These are phyloP conservation scores for Gilbertella persicaria DNA, from an alignment of 371 early-diverging fungal genomes.

Conservation along the genomic window DNA sequence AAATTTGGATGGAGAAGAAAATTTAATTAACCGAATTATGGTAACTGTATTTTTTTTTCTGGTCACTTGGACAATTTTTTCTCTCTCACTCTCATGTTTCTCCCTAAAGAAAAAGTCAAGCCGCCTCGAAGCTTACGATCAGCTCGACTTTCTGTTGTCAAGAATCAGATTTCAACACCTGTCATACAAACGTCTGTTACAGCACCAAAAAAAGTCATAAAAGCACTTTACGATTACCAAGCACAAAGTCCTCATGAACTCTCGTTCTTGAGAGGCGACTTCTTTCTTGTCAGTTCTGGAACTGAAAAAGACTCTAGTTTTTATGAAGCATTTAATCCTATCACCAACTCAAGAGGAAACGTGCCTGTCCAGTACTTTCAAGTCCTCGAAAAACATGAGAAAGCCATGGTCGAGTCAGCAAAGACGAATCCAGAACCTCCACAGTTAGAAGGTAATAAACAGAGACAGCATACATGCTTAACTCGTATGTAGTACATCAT, in stretches of 20 bases:
- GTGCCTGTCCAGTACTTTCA: slow-evolving; percentile 81
- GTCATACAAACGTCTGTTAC: slow-evolving; percentile 28
- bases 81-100: slow-evolving; percentile 8
- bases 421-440: slow-evolving; percentile 2
- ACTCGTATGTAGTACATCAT: not conserved
- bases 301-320: slow-evolving; percentile 60
- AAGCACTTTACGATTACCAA: slow-evolving; percentile 68
- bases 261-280: slow-evolving; percentile 80
- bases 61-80: too few relatives aligned
- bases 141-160: slow-evolving; percentile 29
- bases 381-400: slow-evolving; percentile 55
- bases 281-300: slow-evolving; percentile 77
- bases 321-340: slow-evolving; percentile 83
- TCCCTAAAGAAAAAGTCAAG: slow-evolving; percentile 29
- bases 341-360: slow-evolving; percentile 70
- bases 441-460: slow-evolving; percentile 30
- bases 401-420: slow-evolving; percentile 15
- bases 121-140: slow-evolving; percentile 28
- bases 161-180: slow-evolving; percentile 37
- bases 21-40: too few relatives aligned
- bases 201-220: slow-evolving; percentile 80
- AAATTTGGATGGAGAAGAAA: too few relatives aligned
- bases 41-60: too few relatives aligned
- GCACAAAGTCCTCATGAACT: slow-evolving; percentile 68
- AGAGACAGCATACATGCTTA: not conserved